These are phyloP conservation scores for Umbellularia californica DNA, from an alignment of 164 flowering plant species.

Conservation along the genomic window DNA sequence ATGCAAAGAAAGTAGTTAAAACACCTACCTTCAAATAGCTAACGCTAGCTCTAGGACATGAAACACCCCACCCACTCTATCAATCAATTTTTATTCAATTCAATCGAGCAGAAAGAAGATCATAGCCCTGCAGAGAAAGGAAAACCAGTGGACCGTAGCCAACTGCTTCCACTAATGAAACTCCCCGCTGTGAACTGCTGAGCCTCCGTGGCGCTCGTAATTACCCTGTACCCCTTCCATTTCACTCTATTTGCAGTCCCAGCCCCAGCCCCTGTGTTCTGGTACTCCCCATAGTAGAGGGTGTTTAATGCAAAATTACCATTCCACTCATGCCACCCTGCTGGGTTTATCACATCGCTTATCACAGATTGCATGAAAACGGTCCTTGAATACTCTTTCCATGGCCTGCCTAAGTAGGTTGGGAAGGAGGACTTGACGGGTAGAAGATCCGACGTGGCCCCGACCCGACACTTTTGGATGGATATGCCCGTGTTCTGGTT, in stretches of 20 bases:
- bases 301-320: slow-evolving; percentile 62
- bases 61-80: too few species aligned
- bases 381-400: slow-evolving; percentile 74
- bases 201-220: slow-evolving; percentile 46
- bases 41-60: too few species aligned
- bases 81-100: too few species aligned
- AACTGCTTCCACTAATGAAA: slow-evolving; percentile 49
- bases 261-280: slow-evolving; percentile 66
- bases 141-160: slow-evolving; percentile 55
- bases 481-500: slow-evolving; percentile 82
- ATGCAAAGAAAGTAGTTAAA: too few species aligned
- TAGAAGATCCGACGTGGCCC: slow-evolving; percentile 47
- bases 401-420: slow-evolving; percentile 72
- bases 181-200: slow-evolving; percentile 33
- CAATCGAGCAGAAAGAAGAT: background rate
- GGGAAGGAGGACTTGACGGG: slow-evolving; percentile 41
- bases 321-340: slow-evolving; percentile 72
- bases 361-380: slow-evolving; percentile 59
- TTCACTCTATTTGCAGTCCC: slow-evolving; percentile 46
- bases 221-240: slow-evolving; percentile 60
- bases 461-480: slow-evolving; percentile 59
- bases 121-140: slow-evolving; percentile 54
- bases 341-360: slow-evolving; percentile 49
- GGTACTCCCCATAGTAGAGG: slow-evolving; percentile 55
- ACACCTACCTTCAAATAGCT: too few species aligned